Evolutionary conservation across 306 rosid species (phyloP).

Genomic region (Mimosa pudica): DNA sequence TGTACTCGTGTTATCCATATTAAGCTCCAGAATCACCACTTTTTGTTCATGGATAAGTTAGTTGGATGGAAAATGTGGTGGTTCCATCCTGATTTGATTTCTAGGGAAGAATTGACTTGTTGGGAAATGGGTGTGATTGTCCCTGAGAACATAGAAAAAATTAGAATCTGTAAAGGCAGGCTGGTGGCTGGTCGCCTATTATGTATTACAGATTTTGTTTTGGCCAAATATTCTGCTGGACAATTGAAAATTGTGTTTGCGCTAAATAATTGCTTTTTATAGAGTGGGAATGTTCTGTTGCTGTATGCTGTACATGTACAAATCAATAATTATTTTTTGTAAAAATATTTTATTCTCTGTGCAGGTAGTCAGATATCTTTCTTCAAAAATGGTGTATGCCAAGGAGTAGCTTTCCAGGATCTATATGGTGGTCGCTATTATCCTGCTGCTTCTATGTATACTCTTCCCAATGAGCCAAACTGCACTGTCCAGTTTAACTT

Average conservation of each 20-base stretch:
- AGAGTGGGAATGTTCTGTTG: neutral
- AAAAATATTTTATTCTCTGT: slow-evolving; percentile 32
- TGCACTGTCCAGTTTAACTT: slow-evolving; percentile 93
- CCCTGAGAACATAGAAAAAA: slow-evolving; percentile 8
- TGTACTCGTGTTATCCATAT: neutral
- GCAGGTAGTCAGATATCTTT: slow-evolving; percentile 94
- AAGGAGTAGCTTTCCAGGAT: slow-evolving; percentile 91
- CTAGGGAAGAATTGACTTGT: neutral
- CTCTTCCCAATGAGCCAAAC: slow-evolving; percentile 87
- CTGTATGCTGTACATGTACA: neutral
- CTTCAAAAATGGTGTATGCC: slow-evolving; percentile 85
- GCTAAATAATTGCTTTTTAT: neutral
- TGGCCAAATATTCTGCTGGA: neutral
- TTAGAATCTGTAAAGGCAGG: slow-evolving; percentile 13
- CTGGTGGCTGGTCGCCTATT: neutral
- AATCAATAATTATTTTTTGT: slow-evolving; percentile 24
- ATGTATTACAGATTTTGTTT: too few species aligned
- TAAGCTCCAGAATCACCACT: neutral
- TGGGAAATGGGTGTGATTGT: slow-evolving; percentile 17
- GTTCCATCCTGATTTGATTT: slow-evolving; percentile 35
- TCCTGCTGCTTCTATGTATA: slow-evolving; percentile 96
- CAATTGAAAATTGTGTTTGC: neutral
- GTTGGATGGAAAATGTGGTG: neutral
- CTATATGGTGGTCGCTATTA: slow-evolving; percentile 88
- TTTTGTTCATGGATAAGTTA: neutral